Evolutionary conservation across 108 stramenopile genomes (phyloP), one percentile per base, ranked within the genome.

Genomic region (Nitzschia sp.): DNA sequence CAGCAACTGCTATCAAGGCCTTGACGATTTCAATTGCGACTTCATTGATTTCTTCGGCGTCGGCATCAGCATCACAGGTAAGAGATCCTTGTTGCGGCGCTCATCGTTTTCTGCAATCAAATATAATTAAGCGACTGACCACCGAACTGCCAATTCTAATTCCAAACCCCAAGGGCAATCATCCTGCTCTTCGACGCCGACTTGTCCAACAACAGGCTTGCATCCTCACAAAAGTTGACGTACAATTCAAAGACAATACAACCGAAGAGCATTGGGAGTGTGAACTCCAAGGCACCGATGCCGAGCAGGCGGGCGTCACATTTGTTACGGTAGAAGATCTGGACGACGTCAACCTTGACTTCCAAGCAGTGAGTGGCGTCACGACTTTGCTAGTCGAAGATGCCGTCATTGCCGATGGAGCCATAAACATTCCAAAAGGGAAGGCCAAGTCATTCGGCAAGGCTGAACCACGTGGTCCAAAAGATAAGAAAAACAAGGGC

Each of bases 341-440:
- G 3, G 60, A 61, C 15, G 31, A 29, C 15, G 17, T 38, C 3
- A 36, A 34, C 23, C 36, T 51, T 9, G 35, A 36, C 59, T 18
- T 17, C 9, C 18, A 17, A 5, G 49, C 8, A 8, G 21, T 51
- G 4, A 51, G 49, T 51, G 49, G 49, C 35, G 31, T 57, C 17
- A 46, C 54, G 23, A 69, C 54, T n/a, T 54, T 54, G 38, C 2
- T 59, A 8, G 68, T 31, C 25, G 56, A 69, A 27, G 68, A 57
- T 27, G 68, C 68, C 1, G 56, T 45, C 0, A 69, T 69, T 29
- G 36, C 36, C 54, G 57, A 69, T 46, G 68, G 68, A 0, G 28
- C 31, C 30, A 21, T 59, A n/a, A 55, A 25, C 23, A 19, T 59
- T 24, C 49, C 49, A 9, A 19, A 51, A 19, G 49, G 49, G 21